Conservation (phyloP, 1,139 yeast genomes). For the Pichia sp. region DNA sequence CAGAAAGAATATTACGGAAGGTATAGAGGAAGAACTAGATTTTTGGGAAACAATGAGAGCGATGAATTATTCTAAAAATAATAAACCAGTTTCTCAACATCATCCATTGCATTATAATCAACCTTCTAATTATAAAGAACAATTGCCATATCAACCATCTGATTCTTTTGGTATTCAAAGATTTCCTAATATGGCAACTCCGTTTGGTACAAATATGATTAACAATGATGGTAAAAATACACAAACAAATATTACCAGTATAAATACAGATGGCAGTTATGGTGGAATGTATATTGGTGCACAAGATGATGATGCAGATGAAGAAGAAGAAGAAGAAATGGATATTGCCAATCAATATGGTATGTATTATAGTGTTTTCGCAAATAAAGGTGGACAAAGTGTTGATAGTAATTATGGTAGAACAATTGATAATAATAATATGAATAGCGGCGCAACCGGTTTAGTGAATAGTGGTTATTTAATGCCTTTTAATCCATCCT, state of each 20-base stretch:
- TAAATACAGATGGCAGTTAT: constrained; percentile 9
- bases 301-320: constrained; percentile 25
- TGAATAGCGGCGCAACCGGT: constrained; percentile 9
- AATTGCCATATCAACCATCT: constrained; percentile 18
- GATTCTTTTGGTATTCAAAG: constrained; percentile 20
- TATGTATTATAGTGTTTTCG: constrained; percentile 26
- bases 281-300: constrained; percentile 21
- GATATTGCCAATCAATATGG: constrained; percentile 29
- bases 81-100: constrained; percentile 40
- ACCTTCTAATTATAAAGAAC: constrained; percentile 19
- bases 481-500: constrained; percentile 35
- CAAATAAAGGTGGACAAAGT: constrained; percentile 17
- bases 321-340: constrained; percentile 28
- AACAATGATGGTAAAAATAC: constrained; percentile 4
- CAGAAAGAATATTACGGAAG: constrained; percentile 22
- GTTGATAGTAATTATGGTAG: constrained; percentile 5
- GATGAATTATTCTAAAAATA: constrained; percentile 33
- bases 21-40: constrained; percentile 49
- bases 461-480: constrained; percentile 22
- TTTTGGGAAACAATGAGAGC: constrained; percentile 69
- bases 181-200: constrained; percentile 20
- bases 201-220: constrained; percentile 9
- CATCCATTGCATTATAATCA: constrained; percentile 41
- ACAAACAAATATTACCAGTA: constrained; percentile 9
- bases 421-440: constrained; percentile 2